Conservation (phyloP, 2,329 filamentous ascomycete species). For the Nemania sp. region DNA sequence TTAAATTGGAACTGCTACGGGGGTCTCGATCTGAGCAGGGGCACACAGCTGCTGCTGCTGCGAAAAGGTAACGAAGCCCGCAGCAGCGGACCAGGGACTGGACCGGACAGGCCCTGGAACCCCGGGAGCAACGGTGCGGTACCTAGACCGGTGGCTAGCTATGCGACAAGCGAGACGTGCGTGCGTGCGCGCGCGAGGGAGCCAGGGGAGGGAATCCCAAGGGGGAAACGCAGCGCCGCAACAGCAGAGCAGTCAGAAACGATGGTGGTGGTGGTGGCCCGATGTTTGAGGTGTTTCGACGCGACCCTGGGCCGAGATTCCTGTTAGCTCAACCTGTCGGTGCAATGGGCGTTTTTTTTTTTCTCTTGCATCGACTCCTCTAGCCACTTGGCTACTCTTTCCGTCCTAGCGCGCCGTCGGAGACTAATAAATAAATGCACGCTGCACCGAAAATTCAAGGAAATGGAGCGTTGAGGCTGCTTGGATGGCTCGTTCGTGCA, state of each 20-base stretch:
- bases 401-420: slow-evolving; percentile 33
- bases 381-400: slow-evolving; percentile 35
- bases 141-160: slow-evolving; percentile 31
- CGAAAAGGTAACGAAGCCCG: slow-evolving; percentile 41
- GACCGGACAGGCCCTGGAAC: slow-evolving; percentile 30
- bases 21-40: slow-evolving; percentile 42
- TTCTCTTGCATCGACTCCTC: slow-evolving; percentile 31
- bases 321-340: slow-evolving; percentile 38
- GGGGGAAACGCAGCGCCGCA: slow-evolving; percentile 28
- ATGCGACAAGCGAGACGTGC: slow-evolving; percentile 30
- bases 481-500: slow-evolving; percentile 36
- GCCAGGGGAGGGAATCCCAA: slow-evolving; percentile 28
- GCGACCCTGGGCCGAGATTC: slow-evolving; percentile 44
- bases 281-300: slow-evolving; percentile 42
- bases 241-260: slow-evolving; percentile 25
- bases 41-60: slow-evolving; percentile 32
- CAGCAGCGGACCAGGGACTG: slow-evolving; percentile 38
- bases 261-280: slow-evolving; percentile 36
- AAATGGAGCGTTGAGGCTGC: slow-evolving; percentile 39
- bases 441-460: slow-evolving; percentile 32
- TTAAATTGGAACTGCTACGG: slow-evolving; percentile 43
- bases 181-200: slow-evolving; percentile 21
- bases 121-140: slow-evolving; percentile 28
- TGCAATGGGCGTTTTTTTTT: slow-evolving; percentile 39
- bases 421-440: slow-evolving; percentile 31